Conservation (phyloP, 1,284 basidiomycete species). For the Rhodotorula sp. region DNA sequence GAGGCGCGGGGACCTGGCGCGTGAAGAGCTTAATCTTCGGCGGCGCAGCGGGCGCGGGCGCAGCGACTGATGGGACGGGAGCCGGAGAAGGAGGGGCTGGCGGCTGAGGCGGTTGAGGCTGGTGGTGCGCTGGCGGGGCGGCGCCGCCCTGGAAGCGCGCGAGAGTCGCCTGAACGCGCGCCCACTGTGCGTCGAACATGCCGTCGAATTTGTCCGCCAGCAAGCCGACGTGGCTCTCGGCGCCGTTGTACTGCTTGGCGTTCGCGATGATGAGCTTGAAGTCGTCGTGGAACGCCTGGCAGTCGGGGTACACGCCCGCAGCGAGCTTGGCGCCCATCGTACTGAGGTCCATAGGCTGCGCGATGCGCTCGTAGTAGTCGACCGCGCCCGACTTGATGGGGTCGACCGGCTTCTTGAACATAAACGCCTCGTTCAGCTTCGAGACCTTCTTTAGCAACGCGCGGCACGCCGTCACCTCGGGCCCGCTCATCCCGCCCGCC, state of each 20-base stretch:
- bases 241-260: constrained; percentile 80
- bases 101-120: not conserved
- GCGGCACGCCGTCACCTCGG: constrained; percentile 77
- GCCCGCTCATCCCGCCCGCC: constrained; percentile 73
- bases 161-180: constrained; percentile 73
- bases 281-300: constrained; percentile 81
- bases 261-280: constrained; percentile 87
- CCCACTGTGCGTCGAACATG: constrained; percentile 77
- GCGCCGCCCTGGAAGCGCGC: constrained; percentile 52
- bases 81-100: constrained; percentile 26
- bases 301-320: constrained; percentile 75
- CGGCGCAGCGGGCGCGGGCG: constrained; percentile 14
- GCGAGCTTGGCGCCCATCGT: constrained; percentile 87
- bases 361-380: constrained; percentile 81
- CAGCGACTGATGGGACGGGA: constrained; percentile 18
- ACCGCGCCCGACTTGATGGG: constrained; percentile 49
- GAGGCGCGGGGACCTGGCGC: constrained; percentile 5
- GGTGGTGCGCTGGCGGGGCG: constrained; percentile 12
- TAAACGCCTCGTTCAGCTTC: constrained; percentile 65
- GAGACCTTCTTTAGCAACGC: constrained; percentile 78
- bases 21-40: not conserved
- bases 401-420: constrained; percentile 84
- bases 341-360: constrained; percentile 90
- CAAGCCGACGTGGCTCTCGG: constrained; percentile 71
- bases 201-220: constrained; percentile 75